These are phyloP conservation scores for Leucosporidium scottii DNA, from an alignment of 768 basidiomycete genomes.

Conservation along the genomic window DNA sequence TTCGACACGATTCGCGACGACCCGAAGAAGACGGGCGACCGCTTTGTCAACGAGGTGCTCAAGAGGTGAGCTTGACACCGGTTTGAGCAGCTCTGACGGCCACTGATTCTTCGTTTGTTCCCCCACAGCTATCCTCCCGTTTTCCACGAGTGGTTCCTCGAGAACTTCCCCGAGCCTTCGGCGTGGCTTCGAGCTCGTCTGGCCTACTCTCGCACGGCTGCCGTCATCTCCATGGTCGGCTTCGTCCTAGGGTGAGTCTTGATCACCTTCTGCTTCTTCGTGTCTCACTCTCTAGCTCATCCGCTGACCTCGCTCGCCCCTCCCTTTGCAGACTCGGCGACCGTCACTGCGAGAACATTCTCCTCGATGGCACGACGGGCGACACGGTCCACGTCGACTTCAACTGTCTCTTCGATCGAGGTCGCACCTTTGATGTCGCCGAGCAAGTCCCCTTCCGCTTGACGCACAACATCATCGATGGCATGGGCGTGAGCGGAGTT, in stretches of 20 bases:
- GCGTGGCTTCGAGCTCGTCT: constrained; percentile 88
- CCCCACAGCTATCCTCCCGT: constrained; percentile 65
- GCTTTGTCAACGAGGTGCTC: constrained; percentile 51
- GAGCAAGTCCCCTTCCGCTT: constrained; percentile 91
- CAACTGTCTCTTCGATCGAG: constrained; percentile 96
- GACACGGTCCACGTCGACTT: constrained; percentile 96
- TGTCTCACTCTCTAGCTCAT: not conserved
- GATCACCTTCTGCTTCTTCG: constrained; percentile 34
- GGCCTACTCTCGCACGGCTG: constrained; percentile 76
- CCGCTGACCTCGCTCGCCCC: not conserved
- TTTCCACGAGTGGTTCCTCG: constrained; percentile 95
- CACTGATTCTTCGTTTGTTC: not conserved
- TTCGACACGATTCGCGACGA: constrained; percentile 39
- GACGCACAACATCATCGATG: constrained; percentile 87
- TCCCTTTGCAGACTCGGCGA: constrained; percentile 71
- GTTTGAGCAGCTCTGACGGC: not conserved
- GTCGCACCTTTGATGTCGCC: constrained; percentile 74
- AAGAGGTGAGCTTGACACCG: constrained; percentile 47
- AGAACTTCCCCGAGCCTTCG: constrained; percentile 92
- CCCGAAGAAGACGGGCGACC: constrained; percentile 35
- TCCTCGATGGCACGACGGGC: constrained; percentile 78
- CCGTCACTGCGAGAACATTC: constrained; percentile 90
- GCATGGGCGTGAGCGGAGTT: constrained; percentile 82
- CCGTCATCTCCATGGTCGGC: constrained; percentile 98
- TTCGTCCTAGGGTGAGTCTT: constrained; percentile 74